Base-by-base conservation (phyloP, 2,329 filamentous ascomycete genomes). In the Cladosporium sp. region DNA sequence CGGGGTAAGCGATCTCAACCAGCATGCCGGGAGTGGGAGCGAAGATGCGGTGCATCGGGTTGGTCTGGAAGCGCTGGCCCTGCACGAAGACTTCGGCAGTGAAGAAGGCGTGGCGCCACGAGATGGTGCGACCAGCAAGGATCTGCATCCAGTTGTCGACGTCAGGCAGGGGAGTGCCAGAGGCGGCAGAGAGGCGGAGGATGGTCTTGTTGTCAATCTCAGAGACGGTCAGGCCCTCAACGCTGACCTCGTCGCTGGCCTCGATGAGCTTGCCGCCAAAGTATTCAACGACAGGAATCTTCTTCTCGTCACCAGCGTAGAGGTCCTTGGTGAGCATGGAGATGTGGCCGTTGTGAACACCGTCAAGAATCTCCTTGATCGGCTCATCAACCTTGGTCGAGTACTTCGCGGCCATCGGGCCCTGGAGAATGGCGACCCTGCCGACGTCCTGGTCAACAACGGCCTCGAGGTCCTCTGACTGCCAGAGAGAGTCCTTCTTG, bases 401-500 rank as follows among this genome's bases (percentile, higher is more conserved):
- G 73, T 90, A 97, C 70, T 85, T 92, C 62, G 82, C 93, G 49
- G 93, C 87, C 73, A 91, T 90, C 4, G 93, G 93, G 15, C 93
- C 94, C 69, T 98, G 93, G 32, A 98, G 77, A 66, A 98, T 96
- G 74, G 91, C 96, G 38, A 91, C 95, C 66, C 94, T 83, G 56
- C 89, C 91, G 52, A 98, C 93, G 66, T 98, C 94, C 71, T 97
- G 93, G 59, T 79, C 92, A 54, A 96, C 91, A 51, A 98, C 91
- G 48, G 93, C 93, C 63, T 94, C 92, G 9, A 98, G 78, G 64
- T 98, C 93, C 72, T 98, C 93, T 1, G 93, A 97, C 72, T 98
- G 93, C 93, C 93, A 98, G 7, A 98, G 80, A 1, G 93, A 98
- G 69, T 98, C 93, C 77, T 98, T 98, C 83, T 98, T 98, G 85